phyloP scores from a whole-genome alignment of 768 basidiomycete genomes.

The Auriscalpium vulgare region DNA sequence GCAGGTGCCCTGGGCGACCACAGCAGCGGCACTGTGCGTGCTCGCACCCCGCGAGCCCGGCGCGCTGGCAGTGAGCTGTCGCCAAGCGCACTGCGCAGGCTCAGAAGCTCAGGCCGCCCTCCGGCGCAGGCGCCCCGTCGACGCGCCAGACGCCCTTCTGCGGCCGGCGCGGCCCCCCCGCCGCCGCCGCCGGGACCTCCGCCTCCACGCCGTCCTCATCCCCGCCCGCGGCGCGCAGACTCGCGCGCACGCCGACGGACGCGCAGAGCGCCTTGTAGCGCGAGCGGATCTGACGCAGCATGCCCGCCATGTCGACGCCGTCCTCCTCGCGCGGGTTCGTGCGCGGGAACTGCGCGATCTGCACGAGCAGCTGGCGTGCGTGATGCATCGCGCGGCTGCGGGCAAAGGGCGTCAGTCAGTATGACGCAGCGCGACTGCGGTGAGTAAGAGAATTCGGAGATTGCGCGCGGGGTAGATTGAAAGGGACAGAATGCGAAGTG shows the following conservation, averaged over 20 bases:
- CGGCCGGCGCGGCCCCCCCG: conserved; percentile 1
- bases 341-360: conserved; percentile 70
- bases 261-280: conserved; percentile 85
- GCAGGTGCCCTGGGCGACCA: background rate
- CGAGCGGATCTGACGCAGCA: conserved; percentile 80
- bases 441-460: too few relatives aligned
- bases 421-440: too few relatives aligned
- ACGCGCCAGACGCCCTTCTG: conserved; percentile 7
- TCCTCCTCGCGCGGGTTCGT: conserved; percentile 55
- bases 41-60: background rate
- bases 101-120: conserved; percentile 13
- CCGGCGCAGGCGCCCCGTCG: conserved; percentile 1
- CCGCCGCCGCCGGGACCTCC: background rate
- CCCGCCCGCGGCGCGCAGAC: conserved; percentile 21
- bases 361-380: conserved; percentile 58
- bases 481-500: too few relatives aligned
- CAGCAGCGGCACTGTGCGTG: background rate
- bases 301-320: conserved; percentile 63
- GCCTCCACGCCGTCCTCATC: conserved; percentile 5
- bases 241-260: conserved; percentile 59
- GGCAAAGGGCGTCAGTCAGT: too few relatives aligned
- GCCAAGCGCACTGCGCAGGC: background rate
- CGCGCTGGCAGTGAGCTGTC: background rate
- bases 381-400: conserved; percentile 54
- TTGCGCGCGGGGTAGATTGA: too few relatives aligned